Base-by-base conservation (phyloP, 345 rosid genomes). In the Populus pruinosa region DNA sequence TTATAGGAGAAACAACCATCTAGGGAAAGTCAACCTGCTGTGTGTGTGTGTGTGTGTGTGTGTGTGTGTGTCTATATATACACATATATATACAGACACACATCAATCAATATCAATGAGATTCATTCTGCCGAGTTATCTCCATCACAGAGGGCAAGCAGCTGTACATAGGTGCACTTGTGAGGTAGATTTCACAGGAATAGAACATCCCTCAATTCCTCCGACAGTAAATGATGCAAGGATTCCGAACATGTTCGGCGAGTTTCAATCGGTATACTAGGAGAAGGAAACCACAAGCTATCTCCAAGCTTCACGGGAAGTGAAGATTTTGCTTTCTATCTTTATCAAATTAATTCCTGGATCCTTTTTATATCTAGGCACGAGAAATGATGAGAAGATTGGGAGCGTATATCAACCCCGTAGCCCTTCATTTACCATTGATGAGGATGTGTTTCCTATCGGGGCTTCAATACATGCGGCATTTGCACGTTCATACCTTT, bases 271-370 rank as follows among this genome's bases (percentile, higher is more conserved):
- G 90, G 80, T 25, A 25, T 88, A 35, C 76, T 91, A 4, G 94
- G 91, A 36, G 87, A 86, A 79, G 85, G 81, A 49, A 91, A 88
- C 80, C 38, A 53, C 2, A 18, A 75, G 76, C 4, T 89, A 29
- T 85, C 87, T 44, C 90, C 87, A 0, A 69, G 8, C 25, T 72
- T 82, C 67, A 89, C 87, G 75, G 94, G 94, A 11, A 88, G 92
- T n/a, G 92, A 91, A 80, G 92, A 91, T 63, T 91, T 91, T 70
- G 89, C 90, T 14, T 89, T 84, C 83, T 91, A 79, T 75, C 59
- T 72, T 31, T 84, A 89, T 38, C 68, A 82, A 76, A 82, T 88
- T 0, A 76, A 83, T 88, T 0, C 90, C 92, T 3, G 90, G 91
- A 39, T 74, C 85, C 14, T 88, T 89, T 65, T 70, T 87, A 12